These are phyloP conservation scores for Didymella glomerata DNA, from an alignment of 2,329 filamentous ascomycete genomes.

Conservation along the genomic window DNA sequence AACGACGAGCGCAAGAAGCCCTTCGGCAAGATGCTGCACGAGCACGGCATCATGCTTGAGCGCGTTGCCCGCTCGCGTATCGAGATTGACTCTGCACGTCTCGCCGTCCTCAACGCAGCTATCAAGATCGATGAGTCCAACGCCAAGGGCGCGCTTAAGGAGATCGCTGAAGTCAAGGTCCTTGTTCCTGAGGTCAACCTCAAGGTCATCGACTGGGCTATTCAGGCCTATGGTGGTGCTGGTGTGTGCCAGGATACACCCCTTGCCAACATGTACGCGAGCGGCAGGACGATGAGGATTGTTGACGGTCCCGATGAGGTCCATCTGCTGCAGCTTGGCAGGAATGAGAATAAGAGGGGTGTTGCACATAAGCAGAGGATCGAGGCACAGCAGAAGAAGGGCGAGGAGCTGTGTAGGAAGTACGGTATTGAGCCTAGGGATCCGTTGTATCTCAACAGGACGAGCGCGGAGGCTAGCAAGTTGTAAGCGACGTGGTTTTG, in stretches of 20 bases:
- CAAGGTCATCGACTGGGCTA: constrained; percentile 89
- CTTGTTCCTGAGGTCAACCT: constrained; percentile 84
- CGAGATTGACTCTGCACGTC: constrained; percentile 90
- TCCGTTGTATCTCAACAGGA: constrained; percentile 54
- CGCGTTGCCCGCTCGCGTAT: constrained; percentile 92
- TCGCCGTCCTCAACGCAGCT: constrained; percentile 92
- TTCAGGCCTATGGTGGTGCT: constrained; percentile 90
- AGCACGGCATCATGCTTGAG: constrained; percentile 94
- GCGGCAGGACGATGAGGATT: constrained; percentile 81
- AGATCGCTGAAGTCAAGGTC: constrained; percentile 96
- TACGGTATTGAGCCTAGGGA: constrained; percentile 60
- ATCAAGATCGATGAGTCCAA: constrained; percentile 91
- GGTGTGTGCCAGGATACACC: constrained; percentile 96
- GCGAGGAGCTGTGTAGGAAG: constrained; percentile 70
- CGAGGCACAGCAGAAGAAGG: constrained; percentile 69
- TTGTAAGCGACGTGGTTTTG: constrained; percentile 39
- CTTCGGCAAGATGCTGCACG: constrained; percentile 84
- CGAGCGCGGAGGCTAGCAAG: constrained; percentile 52
- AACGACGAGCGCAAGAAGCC: constrained; percentile 92
- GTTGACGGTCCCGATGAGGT: constrained; percentile 98
- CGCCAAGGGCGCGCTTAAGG: constrained; percentile 87
- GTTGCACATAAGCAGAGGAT: constrained; percentile 68
- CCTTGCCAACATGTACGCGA: constrained; percentile 77
- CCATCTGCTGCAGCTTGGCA: constrained; percentile 75
- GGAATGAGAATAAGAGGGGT: constrained; percentile 79